Conservation (phyloP, 768 basidiomycete genomes). For the Xerocomus brunneocitrinus region DNA sequence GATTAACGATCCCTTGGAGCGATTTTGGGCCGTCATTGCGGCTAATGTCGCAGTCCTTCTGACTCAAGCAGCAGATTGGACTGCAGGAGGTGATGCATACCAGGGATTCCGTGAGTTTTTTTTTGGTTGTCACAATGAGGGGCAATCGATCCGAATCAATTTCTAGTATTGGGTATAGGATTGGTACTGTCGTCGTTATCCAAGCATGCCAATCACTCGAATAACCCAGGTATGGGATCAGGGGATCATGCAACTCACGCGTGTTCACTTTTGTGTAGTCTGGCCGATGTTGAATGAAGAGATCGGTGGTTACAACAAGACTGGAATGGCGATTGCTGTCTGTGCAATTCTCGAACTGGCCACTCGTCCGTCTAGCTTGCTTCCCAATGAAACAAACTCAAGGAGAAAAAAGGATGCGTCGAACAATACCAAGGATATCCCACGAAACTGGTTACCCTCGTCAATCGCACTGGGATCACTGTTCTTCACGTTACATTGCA, state of each 20-base stretch:
- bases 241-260: background rate
- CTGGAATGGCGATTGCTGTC: slow-evolving; percentile 53
- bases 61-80: slow-evolving; percentile 52
- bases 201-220: slow-evolving; percentile 76
- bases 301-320: slow-evolving; percentile 68
- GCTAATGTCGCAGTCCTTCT: slow-evolving; percentile 50
- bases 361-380: slow-evolving; percentile 34
- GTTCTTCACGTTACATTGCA: slow-evolving; percentile 67
- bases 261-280: slow-evolving; percentile 37
- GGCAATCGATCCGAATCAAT: background rate
- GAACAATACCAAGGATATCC: slow-evolving; percentile 8
- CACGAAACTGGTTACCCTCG: slow-evolving; percentile 32
- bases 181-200: slow-evolving; percentile 60
- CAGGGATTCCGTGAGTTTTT: slow-evolving; percentile 44
- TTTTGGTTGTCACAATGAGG: background rate
- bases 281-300: slow-evolving; percentile 72
- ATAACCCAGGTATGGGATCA: slow-evolving; percentile 58
- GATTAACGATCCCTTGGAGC: slow-evolving; percentile 45
- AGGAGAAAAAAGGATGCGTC: background rate
- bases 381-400: slow-evolving; percentile 3
- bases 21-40: slow-evolving; percentile 53
- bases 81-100: slow-evolving; percentile 38
- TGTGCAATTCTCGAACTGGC: slow-evolving; percentile 55
- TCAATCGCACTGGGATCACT: slow-evolving; percentile 63
- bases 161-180: slow-evolving; percentile 61